phyloP scores from a whole-genome alignment of 1,284 basidiomycete species.

The Fistulina hepatica region DNA sequence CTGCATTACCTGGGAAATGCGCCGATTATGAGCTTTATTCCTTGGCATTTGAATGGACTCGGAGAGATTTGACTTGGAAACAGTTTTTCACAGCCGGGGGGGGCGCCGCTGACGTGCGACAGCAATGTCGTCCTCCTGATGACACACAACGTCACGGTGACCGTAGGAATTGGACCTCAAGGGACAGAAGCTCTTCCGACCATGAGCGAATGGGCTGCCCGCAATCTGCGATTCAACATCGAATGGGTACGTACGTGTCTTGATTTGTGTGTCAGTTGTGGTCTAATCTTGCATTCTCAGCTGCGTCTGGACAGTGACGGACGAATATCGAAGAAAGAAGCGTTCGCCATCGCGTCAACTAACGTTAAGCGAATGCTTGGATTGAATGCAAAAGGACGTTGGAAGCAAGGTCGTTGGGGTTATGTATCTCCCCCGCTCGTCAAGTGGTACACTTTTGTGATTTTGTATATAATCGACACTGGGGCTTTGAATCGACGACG shows the following conservation, averaged over 20 bases:
- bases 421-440: too few relatives aligned
- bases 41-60: too few relatives aligned
- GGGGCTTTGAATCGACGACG: too few relatives aligned
- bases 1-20: too few relatives aligned
- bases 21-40: too few relatives aligned
- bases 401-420: slow-evolving; percentile 42
- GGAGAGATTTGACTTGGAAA: too few relatives aligned
- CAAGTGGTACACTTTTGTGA: too few relatives aligned
- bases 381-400: slow-evolving; percentile 26
- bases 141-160: slow-evolving; percentile 49
- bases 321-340: slow-evolving; percentile 13
- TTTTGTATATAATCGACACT: too few relatives aligned
- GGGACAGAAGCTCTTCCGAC: slow-evolving; percentile 16
- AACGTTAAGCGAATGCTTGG: slow-evolving; percentile 42
- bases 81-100: slow-evolving; percentile 17
- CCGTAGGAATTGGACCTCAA: slow-evolving; percentile 30
- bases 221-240: slow-evolving; percentile 54
- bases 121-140: slow-evolving; percentile 41
- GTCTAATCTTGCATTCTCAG: background rate
- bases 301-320: slow-evolving; percentile 2
- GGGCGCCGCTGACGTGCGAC: slow-evolving; percentile 48
- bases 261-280: background rate
- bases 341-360: slow-evolving; percentile 20
- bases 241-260: slow-evolving; percentile 31
- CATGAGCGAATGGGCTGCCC: slow-evolving; percentile 38